A percentile compares a stretch with the other conserved stretches of the same genome.
These are phyloP conservation scores for Gliomastix tumulicola DNA, from an alignment of 2,329 filamentous ascomycete species.

Conservation along the genomic window DNA sequence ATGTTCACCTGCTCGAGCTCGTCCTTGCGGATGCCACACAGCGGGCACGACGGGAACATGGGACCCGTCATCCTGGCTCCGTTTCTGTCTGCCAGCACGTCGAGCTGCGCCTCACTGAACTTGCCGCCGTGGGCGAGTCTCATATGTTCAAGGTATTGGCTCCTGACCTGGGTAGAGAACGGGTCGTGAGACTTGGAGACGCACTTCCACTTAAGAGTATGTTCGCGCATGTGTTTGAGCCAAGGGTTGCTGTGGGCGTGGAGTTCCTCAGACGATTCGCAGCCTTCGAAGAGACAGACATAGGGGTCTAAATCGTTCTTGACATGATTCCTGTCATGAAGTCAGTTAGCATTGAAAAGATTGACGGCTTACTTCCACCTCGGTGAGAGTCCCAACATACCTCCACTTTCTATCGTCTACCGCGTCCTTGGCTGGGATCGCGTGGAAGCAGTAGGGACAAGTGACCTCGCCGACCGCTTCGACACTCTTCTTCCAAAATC, in stretches of 20 bases:
- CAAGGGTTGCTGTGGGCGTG: slow-evolving; percentile 6
- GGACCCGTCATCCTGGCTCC: not conserved
- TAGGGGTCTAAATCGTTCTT: slow-evolving; percentile 11
- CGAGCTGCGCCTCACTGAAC: slow-evolving; percentile 3
- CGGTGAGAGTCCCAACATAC: slow-evolving; percentile 2
- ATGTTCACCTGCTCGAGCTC: not conserved
- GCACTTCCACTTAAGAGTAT: slow-evolving; percentile 3
- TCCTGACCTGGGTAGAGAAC: not conserved
- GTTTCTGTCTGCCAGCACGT: slow-evolving; percentile 1
- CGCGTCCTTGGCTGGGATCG: slow-evolving; percentile 2
- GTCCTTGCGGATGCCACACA: slow-evolving; percentile 1
- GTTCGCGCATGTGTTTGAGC: slow-evolving; percentile 7
- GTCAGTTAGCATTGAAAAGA: not conserved
- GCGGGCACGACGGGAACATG: slow-evolving; percentile 3
- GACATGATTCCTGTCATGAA: slow-evolving; percentile 6
- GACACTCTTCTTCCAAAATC: slow-evolving; percentile 6
- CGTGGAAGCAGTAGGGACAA: slow-evolving; percentile 8
- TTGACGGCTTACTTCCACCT: not conserved
- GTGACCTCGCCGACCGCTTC: slow-evolving; percentile 4
- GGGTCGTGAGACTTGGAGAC: not conserved
- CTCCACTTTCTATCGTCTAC: slow-evolving; percentile 7
- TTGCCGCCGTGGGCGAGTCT: not conserved
- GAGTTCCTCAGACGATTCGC: slow-evolving; percentile 5
- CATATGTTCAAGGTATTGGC: slow-evolving; percentile 3
- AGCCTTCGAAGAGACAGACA: slow-evolving; percentile 10